Evolutionary conservation across 1,139 yeast genomes (phyloP), one percentile per base, ranked within the genome.

Genomic region (Tardiomyces blankii): DNA sequence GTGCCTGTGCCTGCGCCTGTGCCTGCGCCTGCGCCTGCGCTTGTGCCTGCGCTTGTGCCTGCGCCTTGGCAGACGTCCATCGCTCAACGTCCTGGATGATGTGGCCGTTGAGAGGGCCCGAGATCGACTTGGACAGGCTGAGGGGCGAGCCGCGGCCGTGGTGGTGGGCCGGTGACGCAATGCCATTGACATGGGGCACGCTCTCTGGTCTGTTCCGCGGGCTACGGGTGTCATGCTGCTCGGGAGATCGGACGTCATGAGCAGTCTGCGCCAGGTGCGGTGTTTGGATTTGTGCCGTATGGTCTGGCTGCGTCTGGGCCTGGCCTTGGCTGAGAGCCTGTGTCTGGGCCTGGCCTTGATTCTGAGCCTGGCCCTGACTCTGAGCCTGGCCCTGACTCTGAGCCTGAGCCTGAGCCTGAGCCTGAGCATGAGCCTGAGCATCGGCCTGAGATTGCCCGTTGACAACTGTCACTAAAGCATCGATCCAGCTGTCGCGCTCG

Each of bases 401-500:
- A 11, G 35, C 35, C n/a, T 4, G 16, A 4, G n/a, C 16, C n/a
- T 3, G n/a, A 5, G 35, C n/a, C 25, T 4, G 25, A 5, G 25
- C 25, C 25, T 21, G 25, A 21, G 25, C 25, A 21, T 4, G 7
- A 5, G 25, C 25, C 7, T 21, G 25, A 11, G 35, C 35, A 30
- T 9, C 35, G 5, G 5, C 16, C n/a, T 14, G n/a, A 13, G 35
- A 4, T 7, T 21, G 25, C n/a, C 35, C 35, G 16, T 30, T 30
- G 35, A 14, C n/a, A 30, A 30, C 35, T 5, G 35, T 9, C 35
- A 80, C 69, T 52, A 83, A 65, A 1, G 77, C 72, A 18, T 76
- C 70, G 25, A 82, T 76, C 96, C 96, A 85, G 4, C 72, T 72
- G 54, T 85, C 94, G 46, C 95, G 75, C 56, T 87, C 95, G 32